A percentile compares a stretch with the other conserved stretches of the same genome.
phyloP scores from a whole-genome alignment of 2,329 filamentous ascomycete genomes.

The Diaporthe amygdali region DNA sequence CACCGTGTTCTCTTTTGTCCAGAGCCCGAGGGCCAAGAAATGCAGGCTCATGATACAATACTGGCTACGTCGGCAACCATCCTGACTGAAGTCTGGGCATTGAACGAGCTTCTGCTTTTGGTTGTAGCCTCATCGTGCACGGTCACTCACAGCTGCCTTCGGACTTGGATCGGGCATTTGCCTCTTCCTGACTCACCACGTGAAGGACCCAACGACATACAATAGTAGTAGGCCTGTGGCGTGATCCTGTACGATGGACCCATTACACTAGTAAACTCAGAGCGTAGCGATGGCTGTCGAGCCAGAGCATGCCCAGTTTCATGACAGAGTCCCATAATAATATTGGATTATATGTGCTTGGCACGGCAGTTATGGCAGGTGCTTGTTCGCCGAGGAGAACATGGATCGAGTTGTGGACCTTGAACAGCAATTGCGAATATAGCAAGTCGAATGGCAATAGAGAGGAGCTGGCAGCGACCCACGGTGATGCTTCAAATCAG shows the following conservation, averaged over 20 bases:
- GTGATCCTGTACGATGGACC: neutral
- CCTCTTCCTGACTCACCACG: neutral
- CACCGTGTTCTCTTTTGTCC: neutral
- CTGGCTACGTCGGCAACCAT: neutral
- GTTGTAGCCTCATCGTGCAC: neutral
- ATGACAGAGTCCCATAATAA: neutral
- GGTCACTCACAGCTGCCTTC: too few relatives aligned
- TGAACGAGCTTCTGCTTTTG: constrained; percentile 1
- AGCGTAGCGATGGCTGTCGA: neutral
- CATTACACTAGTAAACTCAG: neutral
- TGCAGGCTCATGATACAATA: neutral
- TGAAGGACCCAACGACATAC: neutral
- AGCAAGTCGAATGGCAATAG: too few relatives aligned
- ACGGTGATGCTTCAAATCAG: neutral
- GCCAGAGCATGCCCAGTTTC: neutral
- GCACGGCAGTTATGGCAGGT: neutral
- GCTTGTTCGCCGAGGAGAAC: neutral
- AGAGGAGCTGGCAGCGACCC: neutral
- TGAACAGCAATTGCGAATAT: neutral
- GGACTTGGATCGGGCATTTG: neutral
- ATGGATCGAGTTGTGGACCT: neutral
- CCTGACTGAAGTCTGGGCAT: neutral
- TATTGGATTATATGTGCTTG: neutral
- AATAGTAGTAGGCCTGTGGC: neutral
- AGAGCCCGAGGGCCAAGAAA: neutral